phyloP scores from a whole-genome alignment of 306 rosid genomes.

The Vigna nakashimae region DNA sequence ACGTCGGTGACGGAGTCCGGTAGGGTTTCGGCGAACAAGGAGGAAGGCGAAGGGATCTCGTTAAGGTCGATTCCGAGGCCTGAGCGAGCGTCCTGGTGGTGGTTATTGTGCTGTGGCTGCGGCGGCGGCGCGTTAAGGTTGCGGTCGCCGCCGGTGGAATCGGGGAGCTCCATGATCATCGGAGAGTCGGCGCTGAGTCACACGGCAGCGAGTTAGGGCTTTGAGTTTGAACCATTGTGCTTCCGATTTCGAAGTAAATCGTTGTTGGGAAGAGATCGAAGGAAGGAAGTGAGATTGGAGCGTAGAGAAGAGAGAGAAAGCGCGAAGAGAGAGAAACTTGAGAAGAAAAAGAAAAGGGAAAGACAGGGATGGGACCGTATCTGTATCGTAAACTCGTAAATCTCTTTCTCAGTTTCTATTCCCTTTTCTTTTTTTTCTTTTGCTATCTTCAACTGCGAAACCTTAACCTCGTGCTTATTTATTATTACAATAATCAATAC shows the following conservation, averaged over 20 bases:
- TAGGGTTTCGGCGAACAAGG: conserved; percentile 68
- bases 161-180: conserved; percentile 89
- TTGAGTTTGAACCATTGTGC: conserved; percentile 67
- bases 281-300: conserved; percentile 52
- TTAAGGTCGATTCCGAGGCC: conserved; percentile 89
- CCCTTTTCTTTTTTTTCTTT: background rate
- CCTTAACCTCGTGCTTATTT: background rate
- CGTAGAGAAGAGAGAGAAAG: conserved; percentile 4
- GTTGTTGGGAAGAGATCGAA: conserved; percentile 51
- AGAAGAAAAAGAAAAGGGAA: conserved; percentile 40
- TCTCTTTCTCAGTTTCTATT: conserved; percentile 38
- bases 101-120: conserved; percentile 2
- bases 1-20: conserved; percentile 78
- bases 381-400: conserved; percentile 52
- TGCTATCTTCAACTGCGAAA: background rate
- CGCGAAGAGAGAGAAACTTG: conserved; percentile 2
- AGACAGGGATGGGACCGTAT: conserved; percentile 74
- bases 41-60: conserved; percentile 93
- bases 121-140: conserved; percentile 41
- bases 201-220: conserved; percentile 51
- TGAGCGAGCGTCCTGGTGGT: conserved; percentile 59
- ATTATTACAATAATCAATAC: background rate
- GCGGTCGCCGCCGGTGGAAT: conserved; percentile 65
- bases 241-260: conserved; percentile 35
- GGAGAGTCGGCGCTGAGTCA: conserved; percentile 54